Evolutionary conservation across 192 early-diverging fungal species (phyloP).

Genomic region (Podila epicladia): DNA sequence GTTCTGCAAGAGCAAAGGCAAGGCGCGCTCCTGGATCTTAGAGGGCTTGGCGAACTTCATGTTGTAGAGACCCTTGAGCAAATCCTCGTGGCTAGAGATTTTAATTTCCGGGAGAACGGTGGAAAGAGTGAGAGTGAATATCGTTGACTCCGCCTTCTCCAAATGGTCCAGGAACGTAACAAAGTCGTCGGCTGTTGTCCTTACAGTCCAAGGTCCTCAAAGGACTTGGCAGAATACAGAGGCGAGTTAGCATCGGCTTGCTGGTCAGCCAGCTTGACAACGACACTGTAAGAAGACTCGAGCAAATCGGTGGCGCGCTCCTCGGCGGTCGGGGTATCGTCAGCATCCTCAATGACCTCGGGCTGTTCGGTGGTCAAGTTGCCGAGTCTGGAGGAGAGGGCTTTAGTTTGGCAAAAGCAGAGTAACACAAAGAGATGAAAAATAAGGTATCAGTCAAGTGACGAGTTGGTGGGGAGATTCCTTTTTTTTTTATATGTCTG

Average conservation of each 20-base stretch:
- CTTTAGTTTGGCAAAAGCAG: neutral
- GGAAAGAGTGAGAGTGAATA: neutral
- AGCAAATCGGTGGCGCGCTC: constrained; percentile 53
- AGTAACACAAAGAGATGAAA: no score
- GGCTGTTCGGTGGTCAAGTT: constrained; percentile 1
- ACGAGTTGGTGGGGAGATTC: no score
- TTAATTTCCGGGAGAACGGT: constrained; percentile 8
- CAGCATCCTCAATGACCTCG: constrained; percentile 1
- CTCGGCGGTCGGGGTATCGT: constrained; percentile 23
- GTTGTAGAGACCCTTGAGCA: constrained; percentile 93
- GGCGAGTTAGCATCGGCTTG: constrained; percentile 79
- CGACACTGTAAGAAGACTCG: constrained; percentile 58
- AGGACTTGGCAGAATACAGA: constrained; percentile 83
- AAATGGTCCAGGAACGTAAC: neutral
- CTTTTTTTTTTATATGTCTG: no score
- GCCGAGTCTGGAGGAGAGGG: neutral
- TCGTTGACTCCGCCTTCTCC: no score
- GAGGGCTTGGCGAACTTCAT: constrained; percentile 95
- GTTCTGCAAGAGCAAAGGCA: constrained; percentile 86
- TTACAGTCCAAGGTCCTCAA: constrained; percentile 79
- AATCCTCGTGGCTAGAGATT: constrained; percentile 71
- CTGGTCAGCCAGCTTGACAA: constrained; percentile 63
- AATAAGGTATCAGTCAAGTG: no score
- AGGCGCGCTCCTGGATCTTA: constrained; percentile 95
- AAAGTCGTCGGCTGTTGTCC: neutral